Evolutionary conservation across 2,329 filamentous ascomycete species (phyloP).

Genomic region (Zarea fungicola): DNA sequence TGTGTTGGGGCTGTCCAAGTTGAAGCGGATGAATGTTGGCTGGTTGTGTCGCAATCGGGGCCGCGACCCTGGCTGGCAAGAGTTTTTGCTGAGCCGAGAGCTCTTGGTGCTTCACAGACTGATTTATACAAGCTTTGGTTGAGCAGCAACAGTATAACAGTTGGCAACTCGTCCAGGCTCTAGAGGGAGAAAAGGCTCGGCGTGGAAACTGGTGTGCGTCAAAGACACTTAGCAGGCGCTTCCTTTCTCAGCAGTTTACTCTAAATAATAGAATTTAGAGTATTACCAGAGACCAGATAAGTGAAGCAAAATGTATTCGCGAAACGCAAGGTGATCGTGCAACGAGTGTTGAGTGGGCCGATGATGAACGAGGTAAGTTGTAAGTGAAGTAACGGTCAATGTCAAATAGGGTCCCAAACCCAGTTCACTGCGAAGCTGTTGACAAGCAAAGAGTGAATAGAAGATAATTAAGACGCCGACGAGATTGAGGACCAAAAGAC

Average conservation of each 20-base stretch:
- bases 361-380: not conserved
- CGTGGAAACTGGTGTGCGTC: too few relatives aligned
- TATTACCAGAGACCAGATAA: not conserved
- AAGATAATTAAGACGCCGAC: constrained; percentile 1
- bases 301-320: not conserved
- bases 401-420: not conserved
- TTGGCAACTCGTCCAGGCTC: too few relatives aligned
- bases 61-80: not conserved
- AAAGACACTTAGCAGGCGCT: too few relatives aligned
- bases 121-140: too few relatives aligned
- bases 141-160: too few relatives aligned
- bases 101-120: too few relatives aligned
- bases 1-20: not conserved
- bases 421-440: not conserved
- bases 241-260: not conserved
- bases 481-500: constrained; percentile 3
- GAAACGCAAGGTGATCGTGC: not conserved
- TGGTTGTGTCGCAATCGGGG: constrained; percentile 3
- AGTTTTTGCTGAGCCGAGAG: too few relatives aligned
- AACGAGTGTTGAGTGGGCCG: not conserved
- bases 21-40: not conserved
- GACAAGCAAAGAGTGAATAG: not conserved
- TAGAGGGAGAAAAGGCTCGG: too few relatives aligned
- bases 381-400: not conserved
- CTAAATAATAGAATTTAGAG: not conserved